phyloP scores from a whole-genome alignment of 2,329 filamentous ascomycete genomes.

The Neonectria magnoliae region DNA sequence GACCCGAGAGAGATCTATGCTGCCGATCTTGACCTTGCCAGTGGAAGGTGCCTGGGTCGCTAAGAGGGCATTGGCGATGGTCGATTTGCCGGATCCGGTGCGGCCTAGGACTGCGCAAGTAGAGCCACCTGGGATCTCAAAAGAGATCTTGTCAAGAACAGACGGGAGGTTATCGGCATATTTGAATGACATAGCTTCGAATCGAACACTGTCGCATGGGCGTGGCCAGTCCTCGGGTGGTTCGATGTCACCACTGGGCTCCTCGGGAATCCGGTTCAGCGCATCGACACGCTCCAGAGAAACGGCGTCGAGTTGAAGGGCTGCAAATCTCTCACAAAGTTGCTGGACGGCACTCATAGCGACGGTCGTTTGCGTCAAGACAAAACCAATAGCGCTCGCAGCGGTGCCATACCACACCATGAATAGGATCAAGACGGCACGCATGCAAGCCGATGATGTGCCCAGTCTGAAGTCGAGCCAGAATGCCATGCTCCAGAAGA shows the following conservation, averaged over 20 bases:
- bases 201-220: conserved; percentile 76
- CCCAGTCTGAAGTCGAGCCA: conserved; percentile 85
- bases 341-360: conserved; percentile 53
- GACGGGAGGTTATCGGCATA: conserved; percentile 83
- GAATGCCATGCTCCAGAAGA: conserved; percentile 89
- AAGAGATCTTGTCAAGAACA: conserved; percentile 73
- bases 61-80: conserved; percentile 69
- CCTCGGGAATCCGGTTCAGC: conserved; percentile 80
- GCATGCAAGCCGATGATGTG: conserved; percentile 71
- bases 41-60: conserved; percentile 62
- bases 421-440: conserved; percentile 76
- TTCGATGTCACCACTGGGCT: conserved; percentile 71
- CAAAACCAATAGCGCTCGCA: conserved; percentile 84
- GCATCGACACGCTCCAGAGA: conserved; percentile 89
- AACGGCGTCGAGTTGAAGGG: conserved; percentile 91
- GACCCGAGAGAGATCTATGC: conserved; percentile 61
- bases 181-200: conserved; percentile 79
- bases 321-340: conserved; percentile 82
- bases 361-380: conserved; percentile 66
- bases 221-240: conserved; percentile 83
- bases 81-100: conserved; percentile 89
- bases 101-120: conserved; percentile 78
- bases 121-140: conserved; percentile 74
- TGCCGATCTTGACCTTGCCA: conserved; percentile 65
- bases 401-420: conserved; percentile 80